phyloP scores from a whole-genome alignment of 352 stramenopile genomes.

The Pseudoperonospora humuli region DNA sequence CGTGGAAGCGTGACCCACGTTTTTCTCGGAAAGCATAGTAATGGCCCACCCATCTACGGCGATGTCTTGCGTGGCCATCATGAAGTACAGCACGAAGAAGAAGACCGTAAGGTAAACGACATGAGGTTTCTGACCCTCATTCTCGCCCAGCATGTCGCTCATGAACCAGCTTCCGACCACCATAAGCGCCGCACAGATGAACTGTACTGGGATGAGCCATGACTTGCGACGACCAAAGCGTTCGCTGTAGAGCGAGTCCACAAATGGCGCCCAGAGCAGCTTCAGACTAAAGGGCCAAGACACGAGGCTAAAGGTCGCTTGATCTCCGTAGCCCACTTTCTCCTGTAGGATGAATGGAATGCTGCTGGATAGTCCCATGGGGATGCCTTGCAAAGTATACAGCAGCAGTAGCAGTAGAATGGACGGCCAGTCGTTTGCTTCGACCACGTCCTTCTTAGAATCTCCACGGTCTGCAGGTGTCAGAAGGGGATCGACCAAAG shows the following conservation, averaged over 20 bases:
- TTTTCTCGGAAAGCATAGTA: conserved; percentile 96
- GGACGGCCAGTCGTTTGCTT: conserved; percentile 54
- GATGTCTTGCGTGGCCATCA: conserved; percentile 99
- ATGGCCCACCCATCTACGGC: conserved; percentile 99
- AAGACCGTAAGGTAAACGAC: conserved; percentile 91
- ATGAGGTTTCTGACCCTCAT: conserved; percentile 73
- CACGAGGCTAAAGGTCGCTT: conserved; percentile 97
- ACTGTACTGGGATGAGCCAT: conserved; percentile 97
- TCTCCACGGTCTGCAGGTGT: conserved; percentile 1
- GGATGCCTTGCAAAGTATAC: conserved; percentile 98
- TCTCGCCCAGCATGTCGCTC: conserved; percentile 77
- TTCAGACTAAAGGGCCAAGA: conserved; percentile 99
- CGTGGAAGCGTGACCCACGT: conserved; percentile 93
- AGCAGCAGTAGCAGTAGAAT: conserved; percentile 93
- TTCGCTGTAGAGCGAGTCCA: conserved; percentile 91
- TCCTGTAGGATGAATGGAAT: conserved; percentile 98
- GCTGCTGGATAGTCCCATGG: conserved; percentile 95
- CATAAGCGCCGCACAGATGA: conserved; percentile 94
- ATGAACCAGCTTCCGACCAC: conserved; percentile 84
- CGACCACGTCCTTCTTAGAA: conserved; percentile 28
- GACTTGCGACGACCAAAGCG: conserved; percentile 91
- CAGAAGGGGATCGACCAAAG: conserved; percentile 3
- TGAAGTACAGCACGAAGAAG: conserved; percentile 98
- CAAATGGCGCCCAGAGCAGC: conserved; percentile 97
- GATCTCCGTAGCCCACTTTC: conserved; percentile 94